Base-by-base conservation (phyloP, 1,139 yeast species). In the Candida anutae region DNA sequence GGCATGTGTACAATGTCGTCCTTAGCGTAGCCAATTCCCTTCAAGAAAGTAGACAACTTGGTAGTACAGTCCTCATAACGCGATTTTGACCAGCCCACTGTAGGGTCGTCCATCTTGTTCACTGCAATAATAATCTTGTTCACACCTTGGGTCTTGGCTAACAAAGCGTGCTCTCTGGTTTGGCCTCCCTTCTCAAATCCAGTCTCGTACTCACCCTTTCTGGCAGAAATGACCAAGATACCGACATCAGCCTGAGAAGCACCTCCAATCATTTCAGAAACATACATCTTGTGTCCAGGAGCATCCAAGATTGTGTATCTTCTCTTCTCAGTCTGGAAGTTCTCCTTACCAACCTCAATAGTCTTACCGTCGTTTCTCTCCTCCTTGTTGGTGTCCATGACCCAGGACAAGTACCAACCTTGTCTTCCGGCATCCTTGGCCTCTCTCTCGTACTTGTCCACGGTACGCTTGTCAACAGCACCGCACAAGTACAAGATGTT, bases 161-260 rank as follows among this genome's bases (percentile, higher is more conserved):
- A 73, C 42, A 90, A 70, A 25, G 98, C 98, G 57, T 90, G 98
- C 69, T 90, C 98, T 66, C 97, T 80, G 38, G 98, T 88, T 66
- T 90, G 97, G 43, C 98, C 98, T 48, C 97, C 97, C 67, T 88
- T 84, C 69, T 93, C 97, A 56, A 90, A 90, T 40, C 98, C 98
- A 37, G 98, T 93, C 68, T 90, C 98, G 63, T 88, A 90, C 61
- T 90, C 98, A 62, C 98, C 98, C 65, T 87, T 87, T 73, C 98
- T 84, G 37, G 97, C 97, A 43, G 95, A 84, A 47, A 90, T 90
- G 34, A 90, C 97, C 54, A 90, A 74, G 44, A 90, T 77, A 60
- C 97, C 98, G 39, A 90, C 90, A 62, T 90, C 98, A 29, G 97
- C 98, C 66, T 90, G 99, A 23, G 98, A 87, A 9, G 98, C 98